phyloP scores from a whole-genome alignment of 495 filamentous ascomycete genomes.

The Xylaria longipes region DNA sequence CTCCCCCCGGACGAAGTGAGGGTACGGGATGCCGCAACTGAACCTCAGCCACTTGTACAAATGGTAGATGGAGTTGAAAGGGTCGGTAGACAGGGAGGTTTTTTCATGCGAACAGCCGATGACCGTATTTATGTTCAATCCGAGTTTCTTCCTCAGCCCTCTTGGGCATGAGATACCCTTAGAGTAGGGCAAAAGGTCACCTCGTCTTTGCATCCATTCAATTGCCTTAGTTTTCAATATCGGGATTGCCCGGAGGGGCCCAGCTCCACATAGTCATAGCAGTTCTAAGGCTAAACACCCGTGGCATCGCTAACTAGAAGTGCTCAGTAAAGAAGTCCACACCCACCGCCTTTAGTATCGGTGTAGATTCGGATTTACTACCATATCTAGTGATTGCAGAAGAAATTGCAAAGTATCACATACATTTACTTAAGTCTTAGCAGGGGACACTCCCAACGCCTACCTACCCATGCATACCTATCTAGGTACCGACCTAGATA shows the following conservation, averaged over 20 bases:
- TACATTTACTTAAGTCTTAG: too few species aligned
- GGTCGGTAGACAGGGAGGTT: slow-evolving; percentile 29
- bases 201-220: neutral
- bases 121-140: slow-evolving; percentile 32
- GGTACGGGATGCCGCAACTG: slow-evolving; percentile 30
- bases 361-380: too few species aligned
- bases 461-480: too few species aligned
- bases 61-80: slow-evolving; percentile 18
- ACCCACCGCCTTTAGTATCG: neutral
- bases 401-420: too few species aligned
- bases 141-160: slow-evolving; percentile 28
- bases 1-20: slow-evolving; percentile 36
- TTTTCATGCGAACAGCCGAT: slow-evolving; percentile 32
- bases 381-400: too few species aligned
- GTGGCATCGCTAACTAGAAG: neutral
- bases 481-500: too few species aligned
- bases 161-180: slow-evolving; percentile 4
- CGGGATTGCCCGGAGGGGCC: neutral
- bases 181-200: neutral
- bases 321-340: neutral
- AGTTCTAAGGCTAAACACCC: neutral
- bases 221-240: neutral
- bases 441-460: too few species aligned
- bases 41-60: slow-evolving; percentile 7
- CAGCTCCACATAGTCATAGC: neutral